Percentiles rank a stretch among this genome's conserved stretches.
These are phyloP conservation scores for Candida nemodendra DNA, from an alignment of 805 yeast species.

Conservation along the genomic window DNA sequence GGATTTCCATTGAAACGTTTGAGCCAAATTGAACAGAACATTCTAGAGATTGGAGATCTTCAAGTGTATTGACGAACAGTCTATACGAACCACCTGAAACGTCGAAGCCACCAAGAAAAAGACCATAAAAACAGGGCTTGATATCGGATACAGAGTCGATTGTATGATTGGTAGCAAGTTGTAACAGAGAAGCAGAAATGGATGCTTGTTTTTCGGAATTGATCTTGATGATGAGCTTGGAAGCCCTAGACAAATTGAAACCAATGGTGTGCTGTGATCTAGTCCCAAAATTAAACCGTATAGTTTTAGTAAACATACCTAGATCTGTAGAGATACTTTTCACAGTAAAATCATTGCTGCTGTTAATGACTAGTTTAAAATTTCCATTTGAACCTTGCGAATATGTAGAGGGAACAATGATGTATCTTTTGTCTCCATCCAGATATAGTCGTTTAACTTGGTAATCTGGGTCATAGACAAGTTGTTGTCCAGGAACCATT, in stretches of 20 bases:
- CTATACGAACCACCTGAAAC: slow-evolving; percentile 1
- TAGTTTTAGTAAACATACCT: slow-evolving; percentile 11
- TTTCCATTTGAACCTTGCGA: slow-evolving; percentile 29
- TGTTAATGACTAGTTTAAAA: slow-evolving; percentile 36
- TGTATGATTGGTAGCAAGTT: not conserved
- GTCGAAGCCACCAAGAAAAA: slow-evolving; percentile 4
- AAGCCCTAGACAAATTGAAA: slow-evolving; percentile 9
- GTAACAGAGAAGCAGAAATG: not conserved
- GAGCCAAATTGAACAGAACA: slow-evolving; percentile 4
- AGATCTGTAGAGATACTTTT: slow-evolving; percentile 8
- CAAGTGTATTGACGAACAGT: slow-evolving; percentile 1
- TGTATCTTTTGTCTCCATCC: slow-evolving; percentile 38
- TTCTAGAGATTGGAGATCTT: not conserved
- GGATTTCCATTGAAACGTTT: not conserved
- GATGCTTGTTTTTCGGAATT: not conserved
- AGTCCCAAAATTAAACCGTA: not conserved
- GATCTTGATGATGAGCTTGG: slow-evolving; percentile 5
- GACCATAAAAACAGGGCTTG: slow-evolving; percentile 1
- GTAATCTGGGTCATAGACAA: slow-evolving; percentile 34
- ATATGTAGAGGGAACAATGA: slow-evolving; percentile 47
- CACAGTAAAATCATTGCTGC: slow-evolving; percentile 10
- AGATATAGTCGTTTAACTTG: slow-evolving; percentile 25
- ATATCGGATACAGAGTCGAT: not conserved
- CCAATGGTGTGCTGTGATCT: not conserved
- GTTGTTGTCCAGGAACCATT: slow-evolving; percentile 28